Conservation (phyloP, 495 filamentous ascomycete genomes). For the Bathelium albidoporum region DNA sequence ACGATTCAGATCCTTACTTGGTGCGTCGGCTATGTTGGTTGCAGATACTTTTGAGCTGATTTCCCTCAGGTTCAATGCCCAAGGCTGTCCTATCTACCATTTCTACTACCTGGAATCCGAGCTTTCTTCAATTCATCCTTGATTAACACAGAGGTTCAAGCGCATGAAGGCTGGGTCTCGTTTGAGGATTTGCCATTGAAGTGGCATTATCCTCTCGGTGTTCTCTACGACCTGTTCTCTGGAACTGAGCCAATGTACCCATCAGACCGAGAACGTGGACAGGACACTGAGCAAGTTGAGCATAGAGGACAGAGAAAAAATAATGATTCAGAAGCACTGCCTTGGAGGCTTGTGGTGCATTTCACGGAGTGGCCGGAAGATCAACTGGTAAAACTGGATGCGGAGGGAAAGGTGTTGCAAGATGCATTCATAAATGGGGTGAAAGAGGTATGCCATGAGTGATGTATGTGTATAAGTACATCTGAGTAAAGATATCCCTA, state of each 20-base stretch:
- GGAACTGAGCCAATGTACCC: slow-evolving; percentile 46
- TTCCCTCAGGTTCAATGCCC: slow-evolving; percentile 43
- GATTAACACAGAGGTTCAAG: slow-evolving; percentile 49
- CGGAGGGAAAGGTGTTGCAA: slow-evolving; percentile 49
- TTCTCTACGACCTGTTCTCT: slow-evolving; percentile 81
- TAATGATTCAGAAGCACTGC: slow-evolving; percentile 39
- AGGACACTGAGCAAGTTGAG: slow-evolving; percentile 9
- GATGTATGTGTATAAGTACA: neutral
- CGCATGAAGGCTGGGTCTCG: slow-evolving; percentile 58
- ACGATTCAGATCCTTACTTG: slow-evolving; percentile 31
- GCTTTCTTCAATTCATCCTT: slow-evolving; percentile 67
- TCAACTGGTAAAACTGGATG: slow-evolving; percentile 55
- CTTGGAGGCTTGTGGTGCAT: slow-evolving; percentile 64
- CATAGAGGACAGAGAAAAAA: slow-evolving; percentile 19
- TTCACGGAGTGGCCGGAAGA: slow-evolving; percentile 66
- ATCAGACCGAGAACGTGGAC: slow-evolving; percentile 20
- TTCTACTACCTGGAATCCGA: slow-evolving; percentile 68
- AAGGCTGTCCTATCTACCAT: slow-evolving; percentile 60
- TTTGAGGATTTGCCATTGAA: slow-evolving; percentile 71
- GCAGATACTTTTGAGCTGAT: neutral
- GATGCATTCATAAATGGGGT: slow-evolving; percentile 90
- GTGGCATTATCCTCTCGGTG: slow-evolving; percentile 78
- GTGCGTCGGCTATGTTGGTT: slow-evolving; percentile 11
- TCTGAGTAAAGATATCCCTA: slow-evolving; percentile 21
- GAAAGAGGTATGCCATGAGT: slow-evolving; percentile 54